Conservation (phyloP, 164 flowering plant species). For the Dillenia suffruticosa region DNA sequence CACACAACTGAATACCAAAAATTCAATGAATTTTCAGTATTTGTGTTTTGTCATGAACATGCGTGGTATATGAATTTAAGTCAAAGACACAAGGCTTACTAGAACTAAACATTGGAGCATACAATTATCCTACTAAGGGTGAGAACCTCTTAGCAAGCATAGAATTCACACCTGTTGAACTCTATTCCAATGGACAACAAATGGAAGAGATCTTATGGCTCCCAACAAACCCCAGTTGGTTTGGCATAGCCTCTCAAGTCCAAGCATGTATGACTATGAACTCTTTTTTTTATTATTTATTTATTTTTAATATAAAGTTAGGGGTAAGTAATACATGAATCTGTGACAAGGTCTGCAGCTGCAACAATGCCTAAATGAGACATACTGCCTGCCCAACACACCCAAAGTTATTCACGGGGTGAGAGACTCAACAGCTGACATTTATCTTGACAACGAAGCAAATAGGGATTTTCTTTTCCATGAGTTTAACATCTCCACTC, state of each 20-base stretch:
- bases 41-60: not conserved
- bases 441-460: constrained; percentile 50
- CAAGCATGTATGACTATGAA: constrained; percentile 18
- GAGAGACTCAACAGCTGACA: constrained; percentile 47
- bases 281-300: not conserved
- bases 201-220: constrained; percentile 52
- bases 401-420: constrained; percentile 41
- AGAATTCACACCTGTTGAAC: constrained; percentile 31
- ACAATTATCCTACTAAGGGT: constrained; percentile 39
- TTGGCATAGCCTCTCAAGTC: constrained; percentile 26
- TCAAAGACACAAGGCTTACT: constrained; percentile 12
- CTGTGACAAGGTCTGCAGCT: constrained; percentile 35
- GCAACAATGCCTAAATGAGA: constrained; percentile 38
- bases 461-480: constrained; percentile 42
- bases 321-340: not conserved
- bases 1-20: not conserved
- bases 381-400: constrained; percentile 32
- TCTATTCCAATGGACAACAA: constrained; percentile 29
- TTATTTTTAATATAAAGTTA: not conserved
- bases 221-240: constrained; percentile 31
- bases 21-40: not conserved
- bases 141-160: constrained; percentile 36
- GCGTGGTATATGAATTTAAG: constrained; percentile 21
- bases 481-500: constrained; percentile 38
- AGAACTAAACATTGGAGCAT: constrained; percentile 34